These are phyloP conservation scores for Ogataea trehalophila DNA, from an alignment of 805 yeast genomes.

Conservation along the genomic window DNA sequence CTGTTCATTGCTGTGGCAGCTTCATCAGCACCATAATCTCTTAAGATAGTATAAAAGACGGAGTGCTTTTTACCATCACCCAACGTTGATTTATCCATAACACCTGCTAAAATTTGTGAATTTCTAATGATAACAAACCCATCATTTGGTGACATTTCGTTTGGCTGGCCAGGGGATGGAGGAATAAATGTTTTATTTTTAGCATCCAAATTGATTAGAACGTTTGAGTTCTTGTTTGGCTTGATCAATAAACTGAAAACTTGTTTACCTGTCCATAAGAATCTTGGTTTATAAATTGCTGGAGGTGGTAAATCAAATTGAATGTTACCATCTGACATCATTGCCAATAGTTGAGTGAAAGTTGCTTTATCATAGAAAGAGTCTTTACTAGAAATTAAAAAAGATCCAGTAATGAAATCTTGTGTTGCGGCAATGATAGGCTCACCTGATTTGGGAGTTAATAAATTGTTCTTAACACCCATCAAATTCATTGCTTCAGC, in stretches of 20 bases:
- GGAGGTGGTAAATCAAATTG: slow-evolving; percentile 97
- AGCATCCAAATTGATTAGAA: slow-evolving; percentile 87
- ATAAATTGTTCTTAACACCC: slow-evolving; percentile 94
- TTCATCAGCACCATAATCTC: slow-evolving; percentile 96
- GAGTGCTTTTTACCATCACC: slow-evolving; percentile 99
- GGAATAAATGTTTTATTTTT: slow-evolving; percentile 86
- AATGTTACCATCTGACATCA: slow-evolving; percentile 91
- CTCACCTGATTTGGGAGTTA: slow-evolving; percentile 97
- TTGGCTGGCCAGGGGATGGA: slow-evolving; percentile 67
- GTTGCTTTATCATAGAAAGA: slow-evolving; percentile 86
- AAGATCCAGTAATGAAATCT: slow-evolving; percentile 97
- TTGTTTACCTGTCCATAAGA: slow-evolving; percentile 97
- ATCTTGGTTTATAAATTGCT: slow-evolving; percentile 80
- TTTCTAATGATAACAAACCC: slow-evolving; percentile 90
- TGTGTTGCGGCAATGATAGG: slow-evolving; percentile 99
- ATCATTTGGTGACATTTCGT: slow-evolving; percentile 97
- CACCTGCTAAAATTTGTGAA: slow-evolving; percentile 83
- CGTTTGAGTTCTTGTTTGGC: slow-evolving; percentile 74
- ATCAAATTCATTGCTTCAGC: slow-evolving; percentile 97
- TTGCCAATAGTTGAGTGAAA: slow-evolving; percentile 74
- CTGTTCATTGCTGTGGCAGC: slow-evolving; percentile 97
- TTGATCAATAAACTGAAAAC: slow-evolving; percentile 81
- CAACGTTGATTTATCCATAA: slow-evolving; percentile 91
- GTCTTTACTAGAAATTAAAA: slow-evolving; percentile 87
- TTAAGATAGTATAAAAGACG: slow-evolving; percentile 86